These are phyloP conservation scores for Macaranga tanarius DNA, from an alignment of 441 rosid genomes.

Conservation along the genomic window DNA sequence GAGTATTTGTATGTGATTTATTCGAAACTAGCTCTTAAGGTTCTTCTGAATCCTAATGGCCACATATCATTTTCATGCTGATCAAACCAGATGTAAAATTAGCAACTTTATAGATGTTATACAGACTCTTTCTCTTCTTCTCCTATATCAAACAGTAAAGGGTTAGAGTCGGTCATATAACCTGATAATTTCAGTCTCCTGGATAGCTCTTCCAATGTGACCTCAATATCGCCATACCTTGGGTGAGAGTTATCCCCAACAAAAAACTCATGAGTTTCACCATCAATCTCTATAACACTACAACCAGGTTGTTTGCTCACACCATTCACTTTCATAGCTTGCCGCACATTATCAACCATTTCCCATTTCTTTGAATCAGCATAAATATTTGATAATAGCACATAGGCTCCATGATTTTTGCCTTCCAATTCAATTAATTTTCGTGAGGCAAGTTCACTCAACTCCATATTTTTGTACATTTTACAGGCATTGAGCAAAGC, in stretches of 20 bases:
- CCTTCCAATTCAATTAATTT: constrained; percentile 49
- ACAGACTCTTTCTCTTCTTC: constrained; percentile 45
- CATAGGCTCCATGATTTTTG: constrained; percentile 49
- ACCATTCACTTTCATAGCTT: constrained; percentile 48
- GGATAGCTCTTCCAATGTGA: constrained; percentile 36
- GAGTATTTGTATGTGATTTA: too few relatives aligned
- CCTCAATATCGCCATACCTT: constrained; percentile 36
- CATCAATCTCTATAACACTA: constrained; percentile 48
- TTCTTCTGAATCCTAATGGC: constrained; percentile 46
- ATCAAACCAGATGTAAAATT: constrained; percentile 49
- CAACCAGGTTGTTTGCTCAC: constrained; percentile 56
- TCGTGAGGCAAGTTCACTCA: constrained; percentile 47
- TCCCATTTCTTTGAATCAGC: constrained; percentile 54
- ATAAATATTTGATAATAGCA: constrained; percentile 51
- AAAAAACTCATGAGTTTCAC: constrained; percentile 53
- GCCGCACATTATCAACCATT: constrained; percentile 39
- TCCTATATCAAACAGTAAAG: constrained; percentile 45
- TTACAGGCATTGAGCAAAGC: constrained; percentile 62
- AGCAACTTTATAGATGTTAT: constrained; percentile 42
- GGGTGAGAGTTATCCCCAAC: constrained; percentile 51
- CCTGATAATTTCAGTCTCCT: constrained; percentile 47
- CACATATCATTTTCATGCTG: constrained; percentile 37
- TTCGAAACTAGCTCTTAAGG: constrained; percentile 10
- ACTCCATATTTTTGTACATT: constrained; percentile 47
- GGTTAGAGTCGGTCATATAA: constrained; percentile 39